Base-by-base conservation (phyloP, 345 rosid species). In the Citrus reticulata region DNA sequence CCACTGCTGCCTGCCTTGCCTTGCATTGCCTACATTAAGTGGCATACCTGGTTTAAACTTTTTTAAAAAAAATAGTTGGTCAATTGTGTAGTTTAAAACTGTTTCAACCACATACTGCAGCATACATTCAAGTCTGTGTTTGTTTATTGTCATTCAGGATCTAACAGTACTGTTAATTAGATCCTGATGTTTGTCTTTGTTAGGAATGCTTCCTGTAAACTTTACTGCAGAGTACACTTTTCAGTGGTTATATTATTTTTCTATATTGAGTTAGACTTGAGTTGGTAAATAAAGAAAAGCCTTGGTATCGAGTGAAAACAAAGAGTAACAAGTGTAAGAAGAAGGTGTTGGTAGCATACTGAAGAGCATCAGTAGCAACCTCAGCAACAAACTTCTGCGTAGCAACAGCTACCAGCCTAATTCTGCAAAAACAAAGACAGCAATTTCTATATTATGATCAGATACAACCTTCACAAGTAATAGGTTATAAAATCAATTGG, bases 341-440 rank as follows among this genome's bases (percentile, higher is more conserved):
- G 46, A 76, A 77, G 77, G 60, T 55, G 20, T 55, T 30, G 57
- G 70, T 24, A 78, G 51, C 93, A 73, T 90, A 95, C 97, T 87
- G 93, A 76, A 96, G 97, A 37, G 99, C 95, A 64, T 96, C 97
- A 10, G 84, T 87, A 63, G 98, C 99, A 81, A 96, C 96, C 84
- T 96, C 99, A 11, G 98, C 82, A 75, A 96, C 94, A 29, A 94
- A 96, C 86, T 96, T 96, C 80, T 94, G 99, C 14, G 99, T 96
- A 51, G 98, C 99, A 82, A 96, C 94, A 77, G 99, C 97, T 37
- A 94, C 94, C 79, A 96, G 85, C 87, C 98, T 89, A 77, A 88
- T 83, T 79, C 98, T 96, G 95, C 81, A 85, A 78, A 77, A 64
- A 70, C n/a, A 37, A 51, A 39, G 35, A 46, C 22, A 35, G 68